A percentile compares a stretch with the other conserved stretches of the same genome.
phyloP scores from a whole-genome alignment of 2,329 filamentous ascomycete species.

The Cladorrhinum sp. region DNA sequence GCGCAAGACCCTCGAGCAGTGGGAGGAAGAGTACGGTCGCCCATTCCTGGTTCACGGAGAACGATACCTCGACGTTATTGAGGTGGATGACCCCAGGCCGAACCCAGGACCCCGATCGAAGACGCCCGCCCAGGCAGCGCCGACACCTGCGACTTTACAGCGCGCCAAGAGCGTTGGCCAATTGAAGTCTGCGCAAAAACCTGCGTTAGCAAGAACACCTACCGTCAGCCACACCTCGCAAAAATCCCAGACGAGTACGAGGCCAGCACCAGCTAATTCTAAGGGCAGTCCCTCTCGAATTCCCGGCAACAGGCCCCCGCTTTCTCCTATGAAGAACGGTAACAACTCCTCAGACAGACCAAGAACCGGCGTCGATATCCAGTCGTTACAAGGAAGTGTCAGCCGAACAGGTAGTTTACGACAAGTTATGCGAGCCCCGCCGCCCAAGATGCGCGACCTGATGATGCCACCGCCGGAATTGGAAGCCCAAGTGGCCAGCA shows the following conservation, averaged over 20 bases:
- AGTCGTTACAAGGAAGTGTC: constrained; percentile 31
- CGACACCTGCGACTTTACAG: constrained; percentile 34
- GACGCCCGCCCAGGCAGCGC: constrained; percentile 63
- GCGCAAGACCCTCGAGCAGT: constrained; percentile 73
- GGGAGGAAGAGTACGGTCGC: constrained; percentile 91
- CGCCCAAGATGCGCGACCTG: constrained; percentile 90
- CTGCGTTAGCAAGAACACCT: constrained; percentile 50
- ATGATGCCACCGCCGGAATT: constrained; percentile 44
- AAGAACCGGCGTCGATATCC: constrained; percentile 31
- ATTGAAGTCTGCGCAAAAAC: constrained; percentile 33
- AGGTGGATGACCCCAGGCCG: constrained; percentile 57
- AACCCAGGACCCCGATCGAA: constrained; percentile 66
- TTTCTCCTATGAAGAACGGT: constrained; percentile 66
- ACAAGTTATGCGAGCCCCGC: constrained; percentile 61
- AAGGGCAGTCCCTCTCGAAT: constrained; percentile 64
- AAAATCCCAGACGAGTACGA: constrained; percentile 28
- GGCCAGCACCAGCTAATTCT: constrained; percentile 27
- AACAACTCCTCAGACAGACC: constrained; percentile 78
- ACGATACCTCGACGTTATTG: constrained; percentile 83
- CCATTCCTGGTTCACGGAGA: constrained; percentile 93
- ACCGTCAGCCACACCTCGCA: constrained; percentile 40
- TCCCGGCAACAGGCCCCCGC: constrained; percentile 60
- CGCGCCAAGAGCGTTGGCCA: constrained; percentile 38
- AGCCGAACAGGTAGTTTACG: constrained; percentile 44
- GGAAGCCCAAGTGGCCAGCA: constrained; percentile 39